Percentiles rank a stretch among this genome's conserved stretches.
Conservation (phyloP, 257 asterid species). For the Solanum dulcamara region DNA sequence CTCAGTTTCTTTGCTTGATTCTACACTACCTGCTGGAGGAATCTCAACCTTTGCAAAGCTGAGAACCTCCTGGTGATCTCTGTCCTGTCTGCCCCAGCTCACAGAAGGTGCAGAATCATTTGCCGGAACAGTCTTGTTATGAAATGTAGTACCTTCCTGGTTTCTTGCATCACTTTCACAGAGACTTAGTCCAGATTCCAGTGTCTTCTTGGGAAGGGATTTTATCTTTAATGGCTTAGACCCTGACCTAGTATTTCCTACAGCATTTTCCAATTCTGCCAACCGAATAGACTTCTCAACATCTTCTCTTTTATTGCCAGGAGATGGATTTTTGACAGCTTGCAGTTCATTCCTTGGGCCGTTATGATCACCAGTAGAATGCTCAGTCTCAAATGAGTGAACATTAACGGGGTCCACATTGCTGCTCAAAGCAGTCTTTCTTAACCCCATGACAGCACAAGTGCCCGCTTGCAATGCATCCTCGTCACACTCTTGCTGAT, state of each 20-base stretch:
- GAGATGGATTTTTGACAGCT: slow-evolving; percentile 12
- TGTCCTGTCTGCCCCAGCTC: slow-evolving; percentile 14
- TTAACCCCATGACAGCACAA: slow-evolving; percentile 14
- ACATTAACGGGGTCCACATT: slow-evolving; percentile 8
- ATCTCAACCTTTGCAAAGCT: slow-evolving; percentile 14
- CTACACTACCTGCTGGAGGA: slow-evolving; percentile 10
- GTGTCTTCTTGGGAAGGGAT: slow-evolving; percentile 35
- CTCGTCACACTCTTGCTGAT: slow-evolving; percentile 11
- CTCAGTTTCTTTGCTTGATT: background rate
- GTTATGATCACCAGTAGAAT: slow-evolving; percentile 11
- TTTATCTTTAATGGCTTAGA: slow-evolving; percentile 29
- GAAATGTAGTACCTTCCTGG: slow-evolving; percentile 32
- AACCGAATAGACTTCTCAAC: slow-evolving; percentile 9
- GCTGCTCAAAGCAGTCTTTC: slow-evolving; percentile 5
- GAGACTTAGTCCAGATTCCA: slow-evolving; percentile 34
- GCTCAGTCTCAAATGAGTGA: slow-evolving; percentile 9
- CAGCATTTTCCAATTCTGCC: slow-evolving; percentile 16
- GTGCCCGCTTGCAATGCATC: slow-evolving; percentile 14
- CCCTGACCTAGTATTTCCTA: slow-evolving; percentile 12
- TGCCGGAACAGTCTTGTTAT: slow-evolving; percentile 14
- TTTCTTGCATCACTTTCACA: slow-evolving; percentile 23
- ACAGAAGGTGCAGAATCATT: slow-evolving; percentile 6
- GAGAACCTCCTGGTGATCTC: slow-evolving; percentile 3
- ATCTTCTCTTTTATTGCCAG: slow-evolving; percentile 2
- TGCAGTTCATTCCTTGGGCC: slow-evolving; percentile 17